These are phyloP conservation scores for Panaeolus cyanescens DNA, from an alignment of 768 basidiomycete genomes.

Conservation along the genomic window DNA sequence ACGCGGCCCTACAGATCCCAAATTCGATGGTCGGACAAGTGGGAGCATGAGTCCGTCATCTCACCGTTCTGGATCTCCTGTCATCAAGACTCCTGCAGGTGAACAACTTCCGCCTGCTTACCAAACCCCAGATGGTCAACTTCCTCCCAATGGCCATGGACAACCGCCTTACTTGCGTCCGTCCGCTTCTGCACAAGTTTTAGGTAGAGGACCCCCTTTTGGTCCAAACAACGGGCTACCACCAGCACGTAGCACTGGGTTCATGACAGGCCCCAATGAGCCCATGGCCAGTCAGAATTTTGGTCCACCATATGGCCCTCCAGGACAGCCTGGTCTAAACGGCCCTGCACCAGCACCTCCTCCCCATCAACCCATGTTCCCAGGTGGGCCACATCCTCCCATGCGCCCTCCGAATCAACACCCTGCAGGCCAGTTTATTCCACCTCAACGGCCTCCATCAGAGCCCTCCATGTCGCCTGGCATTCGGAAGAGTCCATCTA, in stretches of 20 bases:
- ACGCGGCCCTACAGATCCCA: not conserved
- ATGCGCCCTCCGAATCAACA: conserved; percentile 17
- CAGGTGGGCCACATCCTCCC: conserved; percentile 7
- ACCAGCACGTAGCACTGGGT: conserved; percentile 39
- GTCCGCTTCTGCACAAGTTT: conserved; percentile 33
- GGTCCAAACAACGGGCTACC: conserved; percentile 36
- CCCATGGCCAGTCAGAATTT: conserved; percentile 13
- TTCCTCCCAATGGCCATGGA: conserved; percentile 5
- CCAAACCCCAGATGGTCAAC: conserved; percentile 15
- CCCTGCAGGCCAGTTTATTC: conserved; percentile 22
- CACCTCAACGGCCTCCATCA: conserved; percentile 48
- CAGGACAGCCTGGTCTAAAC: conserved; percentile 17
- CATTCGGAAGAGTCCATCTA: conserved; percentile 55
- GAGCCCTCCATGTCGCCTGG: conserved; percentile 40
- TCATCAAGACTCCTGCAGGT: conserved; percentile 7
- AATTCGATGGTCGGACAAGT: conserved; percentile 5
- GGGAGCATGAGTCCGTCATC: conserved; percentile 12
- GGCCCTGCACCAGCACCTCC: conserved; percentile 11
- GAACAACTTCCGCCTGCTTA: conserved; percentile 19
- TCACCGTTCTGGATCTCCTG: conserved; percentile 15
- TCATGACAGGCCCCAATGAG: conserved; percentile 23
- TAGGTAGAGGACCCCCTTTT: conserved; percentile 28
- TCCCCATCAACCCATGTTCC: conserved; percentile 18
- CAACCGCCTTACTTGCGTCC: conserved; percentile 18
- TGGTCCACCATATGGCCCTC: conserved; percentile 23